Percentiles rank a stretch among this genome's conserved stretches.
Evolutionary conservation across 2,329 filamentous ascomycete species (phyloP).

Genomic region (Sordariomycetes sp.): DNA sequence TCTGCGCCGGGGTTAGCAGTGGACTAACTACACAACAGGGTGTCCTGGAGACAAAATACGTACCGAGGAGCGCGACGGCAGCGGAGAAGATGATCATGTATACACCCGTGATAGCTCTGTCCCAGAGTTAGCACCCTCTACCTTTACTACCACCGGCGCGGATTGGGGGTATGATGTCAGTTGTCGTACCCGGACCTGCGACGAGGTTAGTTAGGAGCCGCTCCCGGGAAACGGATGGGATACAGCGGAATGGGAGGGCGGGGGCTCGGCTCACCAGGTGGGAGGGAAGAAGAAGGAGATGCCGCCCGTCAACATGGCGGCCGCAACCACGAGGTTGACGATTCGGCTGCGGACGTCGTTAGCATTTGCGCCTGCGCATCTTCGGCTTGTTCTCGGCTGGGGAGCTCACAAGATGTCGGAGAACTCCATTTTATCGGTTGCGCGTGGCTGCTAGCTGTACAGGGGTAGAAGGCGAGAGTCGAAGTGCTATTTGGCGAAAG

Average conservation of each 20-base stretch:
- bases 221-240: neutral
- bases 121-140: neutral
- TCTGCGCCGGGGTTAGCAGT: conserved; percentile 35
- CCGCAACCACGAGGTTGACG: conserved; percentile 81
- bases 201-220: neutral
- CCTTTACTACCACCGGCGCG: neutral
- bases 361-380: neutral
- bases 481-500: too few species aligned
- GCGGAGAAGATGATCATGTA: conserved; percentile 90
- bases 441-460: neutral
- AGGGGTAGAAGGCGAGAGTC: neutral
- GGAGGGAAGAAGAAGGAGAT: conserved; percentile 56
- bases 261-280: conserved; percentile 35
- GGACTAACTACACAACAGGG: too few species aligned
- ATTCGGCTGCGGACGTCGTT: conserved; percentile 56
- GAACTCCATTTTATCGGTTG: conserved; percentile 59
- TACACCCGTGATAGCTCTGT: conserved; percentile 50
- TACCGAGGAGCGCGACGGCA: conserved; percentile 54
- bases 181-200: neutral
- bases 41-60: too few species aligned
- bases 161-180: neutral
- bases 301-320: conserved; percentile 78
- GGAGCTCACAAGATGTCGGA: conserved; percentile 75
- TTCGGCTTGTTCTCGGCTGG: neutral
- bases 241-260: neutral